Percentiles rank a stretch among this genome's conserved stretches.
Evolutionary conservation across 768 basidiomycete genomes (phyloP).

Genomic region (Leccinum pellstonianum): DNA sequence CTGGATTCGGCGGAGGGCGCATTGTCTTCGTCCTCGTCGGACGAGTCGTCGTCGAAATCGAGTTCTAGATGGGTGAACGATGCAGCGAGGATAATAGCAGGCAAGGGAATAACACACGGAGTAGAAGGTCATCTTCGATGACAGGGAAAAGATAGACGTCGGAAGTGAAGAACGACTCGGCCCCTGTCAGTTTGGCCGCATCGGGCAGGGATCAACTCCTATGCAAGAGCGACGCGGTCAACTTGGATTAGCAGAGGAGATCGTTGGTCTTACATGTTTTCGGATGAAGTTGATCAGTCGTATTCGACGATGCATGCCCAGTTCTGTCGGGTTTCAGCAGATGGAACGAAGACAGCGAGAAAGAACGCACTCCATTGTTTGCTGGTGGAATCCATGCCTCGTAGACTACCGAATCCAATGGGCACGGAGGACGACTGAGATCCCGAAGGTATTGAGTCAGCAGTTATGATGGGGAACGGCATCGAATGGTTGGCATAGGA

Average conservation of each 20-base stretch:
- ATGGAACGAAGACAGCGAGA: not conserved
- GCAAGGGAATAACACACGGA: constrained; percentile 56
- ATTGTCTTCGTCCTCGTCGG: constrained; percentile 49
- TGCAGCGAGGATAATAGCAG: not conserved
- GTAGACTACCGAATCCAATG: no score
- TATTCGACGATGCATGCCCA: constrained; percentile 79
- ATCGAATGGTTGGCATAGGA: no score
- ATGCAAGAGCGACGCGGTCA: constrained; percentile 10
- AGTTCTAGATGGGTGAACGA: constrained; percentile 45
- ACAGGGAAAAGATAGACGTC: constrained; percentile 83
- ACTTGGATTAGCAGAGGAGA: not conserved
- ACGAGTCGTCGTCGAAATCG: constrained; percentile 68
- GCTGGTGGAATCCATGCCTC: constrained; percentile 44
- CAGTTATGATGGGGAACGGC: no score
- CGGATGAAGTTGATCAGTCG: constrained; percentile 87
- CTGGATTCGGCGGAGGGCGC: constrained; percentile 4
- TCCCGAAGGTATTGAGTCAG: no score
- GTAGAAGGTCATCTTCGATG: constrained; percentile 82
- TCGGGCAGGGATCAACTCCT: constrained; percentile 54
- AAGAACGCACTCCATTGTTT: constrained; percentile 51
- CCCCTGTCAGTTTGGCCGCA: constrained; percentile 48
- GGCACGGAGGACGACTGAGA: no score
- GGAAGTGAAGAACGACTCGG: constrained; percentile 61
- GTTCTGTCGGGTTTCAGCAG: constrained; percentile 38
- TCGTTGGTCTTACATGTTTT: constrained; percentile 50